These are phyloP conservation scores for Cadophora sp. DNA, from an alignment of 2,329 filamentous ascomycete genomes.

Conservation along the genomic window DNA sequence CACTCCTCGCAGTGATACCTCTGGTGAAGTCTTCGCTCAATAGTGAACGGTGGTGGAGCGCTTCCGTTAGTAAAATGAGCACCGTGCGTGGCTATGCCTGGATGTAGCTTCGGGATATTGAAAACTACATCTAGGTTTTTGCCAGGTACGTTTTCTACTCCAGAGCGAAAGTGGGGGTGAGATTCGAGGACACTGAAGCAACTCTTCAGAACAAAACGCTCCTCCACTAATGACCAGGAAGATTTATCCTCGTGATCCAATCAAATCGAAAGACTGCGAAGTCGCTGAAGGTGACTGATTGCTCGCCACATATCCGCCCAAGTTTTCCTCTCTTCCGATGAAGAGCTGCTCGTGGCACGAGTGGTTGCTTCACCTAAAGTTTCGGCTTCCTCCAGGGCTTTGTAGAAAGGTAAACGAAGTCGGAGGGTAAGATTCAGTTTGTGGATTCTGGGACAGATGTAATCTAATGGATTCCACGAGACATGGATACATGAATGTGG, in stretches of 20 bases:
- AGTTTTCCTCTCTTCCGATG: background rate
- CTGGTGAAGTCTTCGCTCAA: slow-evolving; percentile 10
- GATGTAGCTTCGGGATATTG: slow-evolving; percentile 15
- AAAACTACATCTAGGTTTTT: background rate
- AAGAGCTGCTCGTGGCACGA: background rate
- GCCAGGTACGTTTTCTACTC: too few species aligned
- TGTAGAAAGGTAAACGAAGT: slow-evolving; percentile 11
- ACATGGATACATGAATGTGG: background rate
- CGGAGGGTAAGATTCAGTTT: slow-evolving; percentile 14
- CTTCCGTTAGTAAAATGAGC: background rate
- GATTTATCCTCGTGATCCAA: slow-evolving; percentile 8
- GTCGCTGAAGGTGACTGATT: background rate
- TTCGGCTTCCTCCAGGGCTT: slow-evolving; percentile 3
- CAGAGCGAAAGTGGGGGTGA: background rate
- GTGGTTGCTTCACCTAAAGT: background rate
- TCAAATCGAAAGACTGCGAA: slow-evolving; percentile 4
- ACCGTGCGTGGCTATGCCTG: background rate
- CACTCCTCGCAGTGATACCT: slow-evolving; percentile 8
- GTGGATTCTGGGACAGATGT: background rate
- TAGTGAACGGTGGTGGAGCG: background rate
- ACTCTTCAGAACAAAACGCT: background rate
- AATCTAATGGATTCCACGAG: background rate
- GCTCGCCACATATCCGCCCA: slow-evolving; percentile 2
- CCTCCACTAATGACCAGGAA: slow-evolving; percentile 10
- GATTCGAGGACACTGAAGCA: background rate